Base-by-base conservation (phyloP, 2,329 filamentous ascomycete genomes). In the Epichloe sp. region DNA sequence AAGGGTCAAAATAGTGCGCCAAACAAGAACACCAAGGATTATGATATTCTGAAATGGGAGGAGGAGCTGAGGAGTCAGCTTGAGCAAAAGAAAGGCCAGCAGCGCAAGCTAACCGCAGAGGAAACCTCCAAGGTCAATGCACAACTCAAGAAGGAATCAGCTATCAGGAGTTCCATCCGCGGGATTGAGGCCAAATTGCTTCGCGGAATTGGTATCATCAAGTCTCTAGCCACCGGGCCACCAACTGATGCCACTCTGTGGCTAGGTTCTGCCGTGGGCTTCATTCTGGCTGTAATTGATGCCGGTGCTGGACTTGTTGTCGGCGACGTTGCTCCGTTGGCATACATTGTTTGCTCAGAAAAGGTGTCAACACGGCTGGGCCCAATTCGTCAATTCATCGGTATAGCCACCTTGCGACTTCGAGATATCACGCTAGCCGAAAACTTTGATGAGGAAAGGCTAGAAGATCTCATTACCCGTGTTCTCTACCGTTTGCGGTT, bases 31-130 rank as follows among this genome's bases (percentile, higher is more conserved):
- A 84, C 81, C 47, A 96, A 95, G 65, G 93, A 97, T 64, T 95
- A 96, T 60, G 88, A 98, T 59, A 94, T 88, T 1, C 69, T 96
- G 41, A 96, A 95, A 67, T 98, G 94, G 93, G 93, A 98, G 67
- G 86, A 91, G 64, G 93, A 98, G 56, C 75, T 98, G 7, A 78
- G 90, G 52, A 77, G 81, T 40, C 88, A 96, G 60, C 70, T 98
- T 41, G 89, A 90, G n/a, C 78, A 87, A 63, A 98, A 97, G 73
- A 95, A 91, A 66, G 91, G 91, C 1, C 80, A 86, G 54, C 82
- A 88, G 59, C 91, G 89, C 71, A 98, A 96, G 68, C 79, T 97
- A 10, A 93, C 88, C 0, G 70, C 87, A 0, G 93, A 97, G 37
- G 91, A 98, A 61, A 84, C 85, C 57, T 79, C 84, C 34, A 97